These are phyloP conservation scores for Elongisporangium undulatum DNA, from an alignment of 352 stramenopile genomes.

Conservation along the genomic window DNA sequence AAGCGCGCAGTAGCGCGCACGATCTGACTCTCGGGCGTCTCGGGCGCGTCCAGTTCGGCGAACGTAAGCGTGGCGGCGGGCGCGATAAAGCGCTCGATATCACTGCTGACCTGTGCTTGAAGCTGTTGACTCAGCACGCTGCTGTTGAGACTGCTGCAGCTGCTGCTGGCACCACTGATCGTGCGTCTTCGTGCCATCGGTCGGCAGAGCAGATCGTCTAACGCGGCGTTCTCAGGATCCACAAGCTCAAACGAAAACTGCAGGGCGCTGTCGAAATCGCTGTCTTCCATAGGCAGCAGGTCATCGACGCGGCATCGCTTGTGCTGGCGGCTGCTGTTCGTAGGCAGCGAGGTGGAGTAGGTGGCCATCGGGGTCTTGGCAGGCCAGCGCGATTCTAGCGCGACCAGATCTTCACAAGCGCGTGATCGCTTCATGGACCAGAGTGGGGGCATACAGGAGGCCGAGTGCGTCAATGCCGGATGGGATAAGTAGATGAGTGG, in stretches of 20 bases:
- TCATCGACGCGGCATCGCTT: constrained; percentile 21
- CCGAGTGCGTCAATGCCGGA: background rate
- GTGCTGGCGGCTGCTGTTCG: constrained; percentile 10
- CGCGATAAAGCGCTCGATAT: constrained; percentile 10
- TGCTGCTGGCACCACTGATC: constrained; percentile 6
- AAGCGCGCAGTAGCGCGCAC: constrained; percentile 17
- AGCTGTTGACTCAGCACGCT: constrained; percentile 18
- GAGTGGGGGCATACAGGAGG: background rate
- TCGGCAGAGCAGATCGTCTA: background rate
- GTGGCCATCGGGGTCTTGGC: background rate
- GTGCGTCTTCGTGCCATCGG: constrained; percentile 12
- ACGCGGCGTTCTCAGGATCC: background rate
- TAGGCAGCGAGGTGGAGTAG: constrained; percentile 5
- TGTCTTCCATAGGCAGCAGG: constrained; percentile 5
- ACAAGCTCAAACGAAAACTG: background rate
- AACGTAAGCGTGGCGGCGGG: constrained; percentile 4
- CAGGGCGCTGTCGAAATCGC: background rate
- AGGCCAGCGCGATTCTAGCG: constrained; percentile 33
- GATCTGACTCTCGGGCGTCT: constrained; percentile 25
- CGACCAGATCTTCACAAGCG: constrained; percentile 62
- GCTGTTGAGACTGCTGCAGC: constrained; percentile 11
- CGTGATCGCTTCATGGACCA: constrained; percentile 59
- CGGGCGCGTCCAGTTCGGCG: constrained; percentile 13
- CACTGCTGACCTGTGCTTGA: constrained; percentile 14
- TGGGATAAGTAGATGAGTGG: background rate